Evolutionary conservation across 495 filamentous ascomycete species (phyloP).

Genomic region (Podospora conica): DNA sequence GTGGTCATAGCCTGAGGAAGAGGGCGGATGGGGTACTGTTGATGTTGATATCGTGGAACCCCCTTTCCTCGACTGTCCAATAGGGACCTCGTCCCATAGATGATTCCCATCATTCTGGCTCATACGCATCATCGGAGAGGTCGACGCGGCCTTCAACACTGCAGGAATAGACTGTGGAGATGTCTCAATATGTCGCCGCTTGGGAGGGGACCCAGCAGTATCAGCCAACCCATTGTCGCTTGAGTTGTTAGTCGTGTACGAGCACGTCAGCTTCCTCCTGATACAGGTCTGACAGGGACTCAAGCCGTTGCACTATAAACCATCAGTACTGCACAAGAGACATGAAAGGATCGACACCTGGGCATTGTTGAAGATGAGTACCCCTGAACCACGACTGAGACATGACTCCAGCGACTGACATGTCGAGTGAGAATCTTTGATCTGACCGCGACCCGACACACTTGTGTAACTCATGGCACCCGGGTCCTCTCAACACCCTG

Average conservation of each 20-base stretch:
- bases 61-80: slow-evolving; percentile 11
- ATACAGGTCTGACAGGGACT: slow-evolving; percentile 64
- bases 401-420: neutral
- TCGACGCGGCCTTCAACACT: slow-evolving; percentile 15
- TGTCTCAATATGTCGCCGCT: slow-evolving; percentile 39
- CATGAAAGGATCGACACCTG: neutral
- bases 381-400: neutral
- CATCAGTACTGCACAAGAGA: slow-evolving; percentile 8
- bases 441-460: slow-evolving; percentile 8
- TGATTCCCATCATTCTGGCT: slow-evolving; percentile 11
- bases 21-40: slow-evolving; percentile 13
- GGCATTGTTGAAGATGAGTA: neutral
- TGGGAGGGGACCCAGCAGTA: slow-evolving; percentile 37
- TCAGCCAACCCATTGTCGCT: slow-evolving; percentile 31
- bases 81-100: slow-evolving; percentile 22
- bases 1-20: slow-evolving; percentile 16
- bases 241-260: slow-evolving; percentile 37
- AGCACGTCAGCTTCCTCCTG: slow-evolving; percentile 50
- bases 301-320: slow-evolving; percentile 58
- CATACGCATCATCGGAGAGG: slow-evolving; percentile 10
- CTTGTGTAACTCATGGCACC: slow-evolving; percentile 19
- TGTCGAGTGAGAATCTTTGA: neutral
- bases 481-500: slow-evolving; percentile 12
- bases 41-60: slow-evolving; percentile 19
- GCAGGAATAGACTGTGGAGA: slow-evolving; percentile 25